Evolutionary conservation across 495 filamentous ascomycete genomes (phyloP).

Genomic region (Penicillium waksmanii): DNA sequence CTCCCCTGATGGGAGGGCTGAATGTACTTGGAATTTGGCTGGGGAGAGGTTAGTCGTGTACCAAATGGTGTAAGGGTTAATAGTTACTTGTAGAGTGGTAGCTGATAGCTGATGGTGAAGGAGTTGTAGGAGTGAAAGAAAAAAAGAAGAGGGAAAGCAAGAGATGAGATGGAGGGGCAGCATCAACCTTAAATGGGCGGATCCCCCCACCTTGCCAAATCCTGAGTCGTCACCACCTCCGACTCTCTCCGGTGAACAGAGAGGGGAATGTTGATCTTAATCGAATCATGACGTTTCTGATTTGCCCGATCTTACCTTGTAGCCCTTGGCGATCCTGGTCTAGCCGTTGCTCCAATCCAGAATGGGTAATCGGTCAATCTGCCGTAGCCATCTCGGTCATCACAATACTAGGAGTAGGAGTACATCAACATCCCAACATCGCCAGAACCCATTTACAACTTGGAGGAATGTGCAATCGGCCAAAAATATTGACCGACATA

Average conservation of each 20-base stretch:
- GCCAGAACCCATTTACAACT: too few relatives aligned
- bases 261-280: constrained; percentile 18
- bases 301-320: constrained; percentile 7
- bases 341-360: neutral
- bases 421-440: too few relatives aligned
- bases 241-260: constrained; percentile 33
- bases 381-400: neutral
- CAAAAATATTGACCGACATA: too few relatives aligned
- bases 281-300: constrained; percentile 23
- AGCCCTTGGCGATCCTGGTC: neutral
- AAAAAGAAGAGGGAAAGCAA: constrained; percentile 7
- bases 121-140: constrained; percentile 9
- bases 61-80: neutral
- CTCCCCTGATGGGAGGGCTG: constrained; percentile 39
- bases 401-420: too few relatives aligned
- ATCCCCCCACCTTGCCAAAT: constrained; percentile 24
- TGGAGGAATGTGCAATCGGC: too few relatives aligned
- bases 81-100: constrained; percentile 26
- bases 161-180: constrained; percentile 17
- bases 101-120: neutral
- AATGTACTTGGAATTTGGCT: constrained; percentile 30
- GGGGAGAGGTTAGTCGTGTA: constrained; percentile 21
- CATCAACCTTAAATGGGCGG: constrained; percentile 25
- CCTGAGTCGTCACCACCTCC: constrained; percentile 19
- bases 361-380: neutral